These are phyloP conservation scores for Aspergillus sp. DNA, from an alignment of 2,329 filamentous ascomycete species.

Conservation along the genomic window DNA sequence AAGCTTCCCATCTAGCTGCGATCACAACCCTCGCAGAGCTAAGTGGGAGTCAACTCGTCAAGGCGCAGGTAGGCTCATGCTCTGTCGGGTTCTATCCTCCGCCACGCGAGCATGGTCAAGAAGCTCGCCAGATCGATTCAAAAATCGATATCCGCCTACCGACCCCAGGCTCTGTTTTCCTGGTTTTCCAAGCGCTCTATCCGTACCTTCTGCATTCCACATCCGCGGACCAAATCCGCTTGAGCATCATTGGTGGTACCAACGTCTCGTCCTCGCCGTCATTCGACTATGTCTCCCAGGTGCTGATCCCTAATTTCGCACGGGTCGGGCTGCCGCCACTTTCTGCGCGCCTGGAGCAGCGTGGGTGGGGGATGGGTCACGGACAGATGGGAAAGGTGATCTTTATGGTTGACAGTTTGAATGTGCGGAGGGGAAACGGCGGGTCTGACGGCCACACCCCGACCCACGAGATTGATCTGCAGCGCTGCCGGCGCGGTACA, in stretches of 20 bases:
- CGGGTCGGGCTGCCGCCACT: slow-evolving; percentile 53
- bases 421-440: background rate
- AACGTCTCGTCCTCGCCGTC: slow-evolving; percentile 58
- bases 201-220: slow-evolving; percentile 54
- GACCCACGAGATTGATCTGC: slow-evolving; percentile 36
- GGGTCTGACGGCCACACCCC: background rate
- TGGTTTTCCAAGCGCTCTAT: slow-evolving; percentile 60
- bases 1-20: slow-evolving; percentile 57
- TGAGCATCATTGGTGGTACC: slow-evolving; percentile 58
- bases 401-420: slow-evolving; percentile 43
- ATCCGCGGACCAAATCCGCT: slow-evolving; percentile 24
- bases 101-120: background rate
- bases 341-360: slow-evolving; percentile 41
- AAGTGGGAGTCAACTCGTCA: slow-evolving; percentile 44
- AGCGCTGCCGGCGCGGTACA: slow-evolving; percentile 26
- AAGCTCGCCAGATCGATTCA: slow-evolving; percentile 18
- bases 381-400: slow-evolving; percentile 45
- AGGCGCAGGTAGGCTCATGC: slow-evolving; percentile 36
- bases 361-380: slow-evolving; percentile 56
- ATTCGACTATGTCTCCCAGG: slow-evolving; percentile 57
- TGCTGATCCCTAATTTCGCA: slow-evolving; percentile 55
- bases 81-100: slow-evolving; percentile 36
- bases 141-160: slow-evolving; percentile 45
- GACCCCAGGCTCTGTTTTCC: slow-evolving; percentile 54
- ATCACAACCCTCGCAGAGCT: slow-evolving; percentile 54